Base-by-base conservation (phyloP, 106 monocot species). In the Dioscorea dumetorum region DNA sequence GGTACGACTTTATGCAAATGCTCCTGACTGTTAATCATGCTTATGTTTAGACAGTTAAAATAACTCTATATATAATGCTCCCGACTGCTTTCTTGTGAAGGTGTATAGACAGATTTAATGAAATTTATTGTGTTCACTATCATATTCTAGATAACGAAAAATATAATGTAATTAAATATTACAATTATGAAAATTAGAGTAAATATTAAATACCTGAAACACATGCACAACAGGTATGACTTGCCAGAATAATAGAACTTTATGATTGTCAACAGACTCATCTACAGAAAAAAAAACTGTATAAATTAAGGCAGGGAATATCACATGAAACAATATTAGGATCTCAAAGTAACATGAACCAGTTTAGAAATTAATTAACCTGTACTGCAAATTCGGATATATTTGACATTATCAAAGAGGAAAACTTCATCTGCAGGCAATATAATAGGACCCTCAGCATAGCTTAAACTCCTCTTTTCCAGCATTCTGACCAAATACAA, bases 161-260 rank as follows among this genome's bases (percentile, higher is more conserved):
- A 41, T 41, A 6, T 10, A 41, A 41, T 0, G 6, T 41, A 8
- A 41, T 41, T 41, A 41, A 41, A 41, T 8, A 41, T 8, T 41
- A 3, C 41, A 41, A 41, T 41, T 41, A 41, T 10, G 10, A 41
- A 41, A 41, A 41, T 41, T 41, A 41, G 41, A 6, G 10, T 41
- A 34, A 12, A 8, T 3, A 7, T 31, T 67, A 53, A 17, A 63
- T 74, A 93, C 99, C 99, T 99, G 99, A 73, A 77, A 99, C 32
- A 99, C 99, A 83, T 99, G 82, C 10, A 99, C 90, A 71, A 93
- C 79, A 60, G 99, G 99, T 67, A 74, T 93, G 72, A 93, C 93
- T 85, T 99, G 99, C 99, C 99, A 99, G 63, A 99, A 99, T 54
- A 99, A 73, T 33, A 99, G 90, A 63, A 99, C 72, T 71, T 81